Evolutionary conservation across 129 eudicot genomes (phyloP).

Genomic region (Lonicera japonica): DNA sequence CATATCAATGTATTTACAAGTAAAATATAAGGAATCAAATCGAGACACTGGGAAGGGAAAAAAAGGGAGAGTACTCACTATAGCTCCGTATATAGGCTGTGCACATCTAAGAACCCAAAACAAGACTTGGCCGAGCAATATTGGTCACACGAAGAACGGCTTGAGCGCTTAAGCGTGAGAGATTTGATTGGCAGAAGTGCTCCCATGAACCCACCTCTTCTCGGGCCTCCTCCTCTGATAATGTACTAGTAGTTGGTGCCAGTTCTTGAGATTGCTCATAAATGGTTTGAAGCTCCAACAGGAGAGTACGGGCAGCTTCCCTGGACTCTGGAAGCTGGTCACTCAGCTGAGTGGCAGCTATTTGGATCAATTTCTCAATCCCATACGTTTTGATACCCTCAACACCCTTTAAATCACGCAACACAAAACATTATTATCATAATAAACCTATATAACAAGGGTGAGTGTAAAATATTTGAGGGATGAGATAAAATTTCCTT

Average conservation of each 20-base stretch:
- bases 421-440: no score
- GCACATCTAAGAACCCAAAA: slow-evolving; percentile 38
- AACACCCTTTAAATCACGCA: slow-evolving; percentile 31
- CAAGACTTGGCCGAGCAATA: slow-evolving; percentile 36
- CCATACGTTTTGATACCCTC: slow-evolving; percentile 66
- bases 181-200: slow-evolving; percentile 64
- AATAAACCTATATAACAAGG: background rate
- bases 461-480: no score
- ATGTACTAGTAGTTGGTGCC: slow-evolving; percentile 12
- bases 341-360: slow-evolving; percentile 66
- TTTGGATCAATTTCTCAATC: slow-evolving; percentile 56
- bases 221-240: slow-evolving; percentile 18
- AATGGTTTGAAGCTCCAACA: slow-evolving; percentile 46
- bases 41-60: slow-evolving; percentile 5
- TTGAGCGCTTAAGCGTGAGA: slow-evolving; percentile 68
- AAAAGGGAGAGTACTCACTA: background rate
- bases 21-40: slow-evolving; percentile 21
- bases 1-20: slow-evolving; percentile 63
- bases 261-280: slow-evolving; percentile 37
- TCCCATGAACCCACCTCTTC: slow-evolving; percentile 53
- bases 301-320: slow-evolving; percentile 71
- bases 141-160: slow-evolving; percentile 74
- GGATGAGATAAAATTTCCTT: no score
- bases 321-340: slow-evolving; percentile 90
- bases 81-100: slow-evolving; percentile 15